A percentile compares a stretch with the other conserved stretches of the same genome.
Conservation (phyloP, 805 yeast genomes). For the Monosporozyma unispora region DNA sequence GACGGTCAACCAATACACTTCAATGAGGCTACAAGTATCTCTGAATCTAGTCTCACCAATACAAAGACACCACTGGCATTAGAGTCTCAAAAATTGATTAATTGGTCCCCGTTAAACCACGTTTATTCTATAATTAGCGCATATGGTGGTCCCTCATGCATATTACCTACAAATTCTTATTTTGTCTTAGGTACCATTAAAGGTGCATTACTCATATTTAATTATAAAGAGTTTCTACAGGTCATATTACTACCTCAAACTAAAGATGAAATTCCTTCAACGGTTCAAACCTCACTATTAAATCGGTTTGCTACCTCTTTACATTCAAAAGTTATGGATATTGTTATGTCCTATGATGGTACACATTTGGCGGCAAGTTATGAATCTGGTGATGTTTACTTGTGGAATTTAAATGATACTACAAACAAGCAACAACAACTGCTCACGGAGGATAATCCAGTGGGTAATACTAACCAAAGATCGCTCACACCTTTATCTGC, state of each 20-base stretch:
- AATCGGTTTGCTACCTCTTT: background rate
- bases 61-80: background rate
- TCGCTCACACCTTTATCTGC: conserved; percentile 14
- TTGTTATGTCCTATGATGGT: conserved; percentile 61
- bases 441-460: background rate
- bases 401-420: conserved; percentile 51
- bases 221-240: conserved; percentile 52
- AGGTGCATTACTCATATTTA: conserved; percentile 60
- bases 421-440: background rate
- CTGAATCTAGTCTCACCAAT: background rate
- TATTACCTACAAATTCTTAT: conserved; percentile 36
- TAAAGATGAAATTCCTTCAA: conserved; percentile 1
- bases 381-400: conserved; percentile 48
- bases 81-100: background rate
- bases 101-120: conserved; percentile 8
- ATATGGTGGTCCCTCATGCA: conserved; percentile 45
- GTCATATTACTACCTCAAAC: conserved; percentile 25
- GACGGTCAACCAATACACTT: background rate
- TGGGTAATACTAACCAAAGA: background rate
- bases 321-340: conserved; percentile 34
- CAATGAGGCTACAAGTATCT: background rate
- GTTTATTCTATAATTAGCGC: conserved; percentile 21
- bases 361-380: conserved; percentile 62
- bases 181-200: conserved; percentile 62
- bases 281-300: conserved; percentile 4